Evolutionary conservation across 306 rosid genomes (phyloP).

Genomic region (Datisca glomerata): DNA sequence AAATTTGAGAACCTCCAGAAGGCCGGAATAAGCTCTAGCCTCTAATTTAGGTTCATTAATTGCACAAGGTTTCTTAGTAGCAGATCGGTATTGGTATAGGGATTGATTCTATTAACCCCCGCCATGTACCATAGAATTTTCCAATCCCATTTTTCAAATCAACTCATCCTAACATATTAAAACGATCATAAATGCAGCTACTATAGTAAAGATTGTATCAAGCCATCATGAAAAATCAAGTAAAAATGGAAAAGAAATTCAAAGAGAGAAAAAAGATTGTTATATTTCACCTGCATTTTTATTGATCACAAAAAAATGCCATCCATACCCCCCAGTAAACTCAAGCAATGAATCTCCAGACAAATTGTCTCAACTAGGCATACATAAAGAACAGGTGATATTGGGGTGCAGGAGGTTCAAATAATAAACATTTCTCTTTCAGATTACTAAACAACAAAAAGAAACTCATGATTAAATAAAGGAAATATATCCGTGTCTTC

Average conservation of each 20-base stretch:
- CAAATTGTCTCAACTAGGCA: conserved; percentile 33
- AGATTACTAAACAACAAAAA: conserved; percentile 15
- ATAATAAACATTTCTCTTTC: conserved; percentile 35
- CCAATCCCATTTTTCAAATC: no score
- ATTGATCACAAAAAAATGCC: conserved; percentile 74
- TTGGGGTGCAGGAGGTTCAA: conserved; percentile 48
- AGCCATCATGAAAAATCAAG: no score
- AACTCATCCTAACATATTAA: conserved; percentile 12
- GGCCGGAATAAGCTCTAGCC: no score
- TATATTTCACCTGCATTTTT: conserved; percentile 71
- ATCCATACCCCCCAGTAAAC: conserved; percentile 35
- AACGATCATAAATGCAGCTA: background rate
- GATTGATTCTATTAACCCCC: background rate
- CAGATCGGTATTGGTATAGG: no score
- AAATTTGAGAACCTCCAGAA: no score
- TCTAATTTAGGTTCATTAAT: no score
- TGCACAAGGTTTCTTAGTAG: no score
- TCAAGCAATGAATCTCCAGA: conserved; percentile 11
- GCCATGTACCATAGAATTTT: background rate
- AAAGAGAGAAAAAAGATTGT: conserved; percentile 1
- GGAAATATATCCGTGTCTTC: conserved; percentile 1
- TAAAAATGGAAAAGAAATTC: background rate
- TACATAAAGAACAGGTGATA: conserved; percentile 56
- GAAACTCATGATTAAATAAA: conserved; percentile 15
- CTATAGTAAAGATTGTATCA: no score